Evolutionary conservation across 805 yeast species (phyloP).

Genomic region (Brettanomyces naardenensis): DNA sequence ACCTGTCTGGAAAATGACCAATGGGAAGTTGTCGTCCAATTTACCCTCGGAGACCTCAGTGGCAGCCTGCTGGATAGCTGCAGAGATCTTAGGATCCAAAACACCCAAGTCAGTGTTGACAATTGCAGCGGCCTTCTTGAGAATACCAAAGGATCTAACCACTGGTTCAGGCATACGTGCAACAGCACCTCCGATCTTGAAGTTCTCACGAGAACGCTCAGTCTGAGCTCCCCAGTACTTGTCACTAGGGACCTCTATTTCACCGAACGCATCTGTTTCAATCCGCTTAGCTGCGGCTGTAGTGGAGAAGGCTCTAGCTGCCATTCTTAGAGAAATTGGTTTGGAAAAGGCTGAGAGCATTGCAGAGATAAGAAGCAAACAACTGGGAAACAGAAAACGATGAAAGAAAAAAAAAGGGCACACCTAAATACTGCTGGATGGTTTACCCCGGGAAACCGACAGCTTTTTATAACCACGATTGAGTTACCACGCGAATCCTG

Average conservation of each 20-base stretch:
- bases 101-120: constrained; percentile 79
- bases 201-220: constrained; percentile 85
- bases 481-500: not conserved
- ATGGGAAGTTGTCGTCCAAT: constrained; percentile 89
- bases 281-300: constrained; percentile 39
- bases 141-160: constrained; percentile 83
- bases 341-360: constrained; percentile 14
- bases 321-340: constrained; percentile 7
- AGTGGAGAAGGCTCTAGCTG: constrained; percentile 24
- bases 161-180: constrained; percentile 91
- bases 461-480: not conserved
- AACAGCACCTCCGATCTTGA: constrained; percentile 89
- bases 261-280: constrained; percentile 96
- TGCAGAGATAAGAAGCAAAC: not conserved
- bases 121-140: constrained; percentile 91
- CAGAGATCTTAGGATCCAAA: constrained; percentile 75
- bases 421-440: too few species aligned
- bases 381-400: too few species aligned
- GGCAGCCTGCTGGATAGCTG: constrained; percentile 88
- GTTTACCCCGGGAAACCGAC: not conserved
- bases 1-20: constrained; percentile 98
- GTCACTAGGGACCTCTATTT: constrained; percentile 70
- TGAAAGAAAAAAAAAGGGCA: too few species aligned
- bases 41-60: constrained; percentile 92
- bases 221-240: constrained; percentile 99